Percentiles rank a stretch among this genome's conserved stretches.
phyloP scores from a whole-genome alignment of 805 yeast species.

The Kuraishia molischiana region DNA sequence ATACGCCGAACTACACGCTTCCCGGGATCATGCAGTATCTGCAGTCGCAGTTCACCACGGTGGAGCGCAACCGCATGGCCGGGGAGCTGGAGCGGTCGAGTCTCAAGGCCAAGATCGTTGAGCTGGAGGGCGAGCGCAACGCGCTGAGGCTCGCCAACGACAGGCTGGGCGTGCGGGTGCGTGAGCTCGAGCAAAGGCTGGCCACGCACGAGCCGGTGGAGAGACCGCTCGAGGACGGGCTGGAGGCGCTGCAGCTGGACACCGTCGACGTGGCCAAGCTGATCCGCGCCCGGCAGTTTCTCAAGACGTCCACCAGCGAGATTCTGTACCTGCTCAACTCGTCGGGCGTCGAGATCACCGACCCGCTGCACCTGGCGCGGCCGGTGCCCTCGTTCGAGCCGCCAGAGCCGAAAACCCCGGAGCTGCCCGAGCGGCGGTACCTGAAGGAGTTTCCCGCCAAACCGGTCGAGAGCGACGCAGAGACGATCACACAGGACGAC shows the following conservation, averaged over 20 bases:
- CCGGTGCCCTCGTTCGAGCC: conserved; percentile 1
- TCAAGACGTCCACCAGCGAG: conserved; percentile 24
- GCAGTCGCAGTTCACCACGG: conserved; percentile 46
- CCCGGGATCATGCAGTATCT: conserved; percentile 53
- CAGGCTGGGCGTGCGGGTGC: conserved; percentile 27
- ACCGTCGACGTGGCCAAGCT: conserved; percentile 17
- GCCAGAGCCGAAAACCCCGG: background rate
- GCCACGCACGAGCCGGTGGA: background rate
- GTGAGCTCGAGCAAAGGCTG: conserved; percentile 24
- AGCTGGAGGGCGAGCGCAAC: conserved; percentile 43
- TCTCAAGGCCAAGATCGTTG: conserved; percentile 39
- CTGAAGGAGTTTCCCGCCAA: too few relatives aligned
- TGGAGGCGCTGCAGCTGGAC: conserved; percentile 6
- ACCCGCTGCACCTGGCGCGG: background rate
- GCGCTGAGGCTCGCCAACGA: conserved; percentile 29
- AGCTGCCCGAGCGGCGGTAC: background rate
- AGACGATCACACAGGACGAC: conserved; percentile 1
- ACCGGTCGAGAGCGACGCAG: conserved; percentile 2
- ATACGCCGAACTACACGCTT: conserved; percentile 24
- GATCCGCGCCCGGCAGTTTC: conserved; percentile 21
- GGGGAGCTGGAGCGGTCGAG: conserved; percentile 43
- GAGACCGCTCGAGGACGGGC: conserved; percentile 4
- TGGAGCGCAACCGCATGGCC: conserved; percentile 33
- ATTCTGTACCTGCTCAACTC: conserved; percentile 23
- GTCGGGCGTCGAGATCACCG: conserved; percentile 16